Evolutionary conservation across 768 basidiomycete species (phyloP), one percentile per base, ranked within the genome.

Genomic region (Kwoniella sp.): DNA sequence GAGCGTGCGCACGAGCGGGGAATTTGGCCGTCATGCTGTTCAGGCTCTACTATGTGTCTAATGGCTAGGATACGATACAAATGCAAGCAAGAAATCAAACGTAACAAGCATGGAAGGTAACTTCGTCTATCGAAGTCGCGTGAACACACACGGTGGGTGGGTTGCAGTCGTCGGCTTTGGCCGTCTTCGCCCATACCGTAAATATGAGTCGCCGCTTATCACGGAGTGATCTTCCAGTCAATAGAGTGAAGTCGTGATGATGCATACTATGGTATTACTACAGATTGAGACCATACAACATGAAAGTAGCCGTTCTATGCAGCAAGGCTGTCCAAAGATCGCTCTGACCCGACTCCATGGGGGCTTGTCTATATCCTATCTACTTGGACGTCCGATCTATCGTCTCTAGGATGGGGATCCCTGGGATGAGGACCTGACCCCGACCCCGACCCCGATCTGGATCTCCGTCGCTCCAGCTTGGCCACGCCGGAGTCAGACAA

Each of bases 1-100:
- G 13, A 9, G 78, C 74, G 58, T 81, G 79, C 26, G 52, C 47
- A 34, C 72, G 56, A 15, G 73, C 72, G 53, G 74, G 73, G 45
- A 64, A 74, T 30, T 70, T 70, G 55, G 25, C 28, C 31, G 55
- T 45, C 50, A 63, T 28, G 41, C 45, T 73, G n/a, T n/a, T n/a
- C n/a, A n/a, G n/a, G n/a, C n/a, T n/a, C n/a, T n/a, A n/a, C n/a
- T n/a, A n/a, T n/a, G n/a, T n/a, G 53, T 11, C n/a, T 55, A 13
- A 13, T 34, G 5, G 34, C 13, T 34, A 34, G 7, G 34, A 5
- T 13, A 5, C 34, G 5, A 13, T 34, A 34, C 7, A 34, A 5
- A 34, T 34, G 13, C 34, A 13, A 34, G 34, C 13, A 13, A 34
- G 13, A 5, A 34, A 13, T 34, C n/a, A n/a, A n/a, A n/a, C n/a